phyloP scores from a whole-genome alignment of 2,329 filamentous ascomycete species.

The Sarocladium kiliense region DNA sequence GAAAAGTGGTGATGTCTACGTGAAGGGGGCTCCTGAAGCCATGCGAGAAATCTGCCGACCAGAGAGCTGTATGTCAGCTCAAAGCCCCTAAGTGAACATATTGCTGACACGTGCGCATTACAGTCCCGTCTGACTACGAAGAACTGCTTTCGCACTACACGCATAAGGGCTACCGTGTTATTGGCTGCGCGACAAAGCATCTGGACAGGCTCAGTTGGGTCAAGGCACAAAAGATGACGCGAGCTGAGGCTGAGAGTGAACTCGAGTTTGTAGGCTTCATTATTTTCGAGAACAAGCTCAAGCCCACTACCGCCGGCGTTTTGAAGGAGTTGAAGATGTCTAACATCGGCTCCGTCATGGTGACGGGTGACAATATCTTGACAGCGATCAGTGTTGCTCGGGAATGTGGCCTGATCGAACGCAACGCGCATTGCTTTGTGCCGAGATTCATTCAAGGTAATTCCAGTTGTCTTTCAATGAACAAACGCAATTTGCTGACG shows the following conservation, averaged over 20 bases:
- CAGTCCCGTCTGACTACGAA: slow-evolving; percentile 82
- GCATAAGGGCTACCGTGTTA: slow-evolving; percentile 92
- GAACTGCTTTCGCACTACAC: slow-evolving; percentile 87
- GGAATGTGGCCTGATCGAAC: slow-evolving; percentile 80
- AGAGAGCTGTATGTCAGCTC: slow-evolving; percentile 61
- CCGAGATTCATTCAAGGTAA: slow-evolving; percentile 76
- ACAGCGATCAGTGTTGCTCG: slow-evolving; percentile 94
- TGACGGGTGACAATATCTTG: slow-evolving; percentile 95
- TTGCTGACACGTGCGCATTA: slow-evolving; percentile 3
- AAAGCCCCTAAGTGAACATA: slow-evolving; percentile 8
- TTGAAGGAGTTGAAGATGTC: slow-evolving; percentile 78
- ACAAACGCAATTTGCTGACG: background rate
- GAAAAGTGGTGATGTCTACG: slow-evolving; percentile 79
- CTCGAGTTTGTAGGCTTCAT: slow-evolving; percentile 94
- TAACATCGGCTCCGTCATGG: slow-evolving; percentile 88
- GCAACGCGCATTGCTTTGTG: slow-evolving; percentile 83
- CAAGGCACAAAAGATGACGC: slow-evolving; percentile 89
- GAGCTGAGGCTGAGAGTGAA: slow-evolving; percentile 74
- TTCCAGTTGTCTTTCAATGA: slow-evolving; percentile 9
- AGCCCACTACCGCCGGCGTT: slow-evolving; percentile 75
- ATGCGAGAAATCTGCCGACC: slow-evolving; percentile 89
- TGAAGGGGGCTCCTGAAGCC: slow-evolving; percentile 94
- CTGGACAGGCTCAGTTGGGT: slow-evolving; percentile 87
- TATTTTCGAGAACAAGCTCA: slow-evolving; percentile 97
- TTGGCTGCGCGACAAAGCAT: slow-evolving; percentile 88